Percentiles rank a stretch among this genome's conserved stretches.
Evolutionary conservation across 179 eudicot genomes (phyloP).

Genomic region (Corrigiola litoralis): DNA sequence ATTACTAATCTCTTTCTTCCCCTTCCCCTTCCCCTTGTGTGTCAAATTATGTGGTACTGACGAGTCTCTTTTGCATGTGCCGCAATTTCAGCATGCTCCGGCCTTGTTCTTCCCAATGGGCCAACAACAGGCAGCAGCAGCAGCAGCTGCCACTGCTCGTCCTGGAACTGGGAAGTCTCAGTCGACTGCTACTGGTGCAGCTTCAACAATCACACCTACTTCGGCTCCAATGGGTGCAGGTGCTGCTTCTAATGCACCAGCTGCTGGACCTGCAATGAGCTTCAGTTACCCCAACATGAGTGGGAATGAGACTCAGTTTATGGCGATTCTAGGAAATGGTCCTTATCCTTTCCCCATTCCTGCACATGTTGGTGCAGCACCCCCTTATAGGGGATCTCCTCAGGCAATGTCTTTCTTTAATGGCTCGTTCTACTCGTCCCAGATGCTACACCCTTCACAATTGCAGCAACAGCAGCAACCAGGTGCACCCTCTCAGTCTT

Average conservation of each 20-base stretch:
- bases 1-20: background rate
- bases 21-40: background rate
- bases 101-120: slow-evolving; percentile 84
- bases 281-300: slow-evolving; percentile 77
- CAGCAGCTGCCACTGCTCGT: slow-evolving; percentile 40
- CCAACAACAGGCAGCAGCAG: slow-evolving; percentile 59
- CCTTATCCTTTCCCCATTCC: slow-evolving; percentile 75
- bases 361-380: slow-evolving; percentile 62
- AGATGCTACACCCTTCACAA: slow-evolving; percentile 82
- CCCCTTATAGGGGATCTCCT: slow-evolving; percentile 63
- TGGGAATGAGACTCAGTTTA: slow-evolving; percentile 68
- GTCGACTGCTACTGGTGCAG: slow-evolving; percentile 21
- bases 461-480: slow-evolving; percentile 59
- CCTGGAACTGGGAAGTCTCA: slow-evolving; percentile 48
- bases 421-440: slow-evolving; percentile 80
- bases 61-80: background rate
- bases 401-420: slow-evolving; percentile 79
- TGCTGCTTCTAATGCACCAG: slow-evolving; percentile 28
- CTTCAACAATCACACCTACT: slow-evolving; percentile 30
- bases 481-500: slow-evolving; percentile 31
- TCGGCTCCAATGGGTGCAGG: slow-evolving; percentile 38
- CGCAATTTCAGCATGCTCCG: slow-evolving; percentile 58
- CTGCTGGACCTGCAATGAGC: slow-evolving; percentile 53
- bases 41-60: background rate
- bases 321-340: slow-evolving; percentile 77